phyloP scores from a whole-genome alignment of 805 yeast species.

The Cyberlindnera petersonii region DNA sequence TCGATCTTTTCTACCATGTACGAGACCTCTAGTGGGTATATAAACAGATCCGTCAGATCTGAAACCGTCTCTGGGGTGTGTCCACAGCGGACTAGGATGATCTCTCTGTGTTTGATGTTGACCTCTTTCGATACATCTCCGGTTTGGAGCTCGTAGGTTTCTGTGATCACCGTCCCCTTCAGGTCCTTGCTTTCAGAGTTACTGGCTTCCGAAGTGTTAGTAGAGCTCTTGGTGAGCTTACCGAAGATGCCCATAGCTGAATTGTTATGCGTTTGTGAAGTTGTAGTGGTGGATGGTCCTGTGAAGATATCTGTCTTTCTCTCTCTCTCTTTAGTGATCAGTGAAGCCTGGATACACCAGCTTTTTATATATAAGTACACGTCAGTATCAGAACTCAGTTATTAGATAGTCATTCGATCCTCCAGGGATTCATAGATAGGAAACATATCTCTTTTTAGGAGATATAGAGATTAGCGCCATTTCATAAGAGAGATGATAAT shows the following conservation, averaged over 20 bases:
- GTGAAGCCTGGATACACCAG: too few species aligned
- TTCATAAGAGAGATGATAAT: too few species aligned
- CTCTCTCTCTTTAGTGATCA: too few species aligned
- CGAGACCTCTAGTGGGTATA: conserved; percentile 21
- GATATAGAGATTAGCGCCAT: too few species aligned
- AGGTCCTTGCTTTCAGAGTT: conserved; percentile 3
- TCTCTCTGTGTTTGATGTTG: conserved; percentile 12
- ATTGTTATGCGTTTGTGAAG: background rate
- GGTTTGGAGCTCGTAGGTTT: conserved; percentile 7
- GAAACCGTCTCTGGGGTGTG: conserved; percentile 16
- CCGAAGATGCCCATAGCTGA: conserved; percentile 1
- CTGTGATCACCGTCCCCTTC: too few species aligned
- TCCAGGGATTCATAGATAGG: too few species aligned
- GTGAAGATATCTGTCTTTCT: background rate
- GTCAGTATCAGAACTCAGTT: too few species aligned
- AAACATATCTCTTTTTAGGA: too few species aligned
- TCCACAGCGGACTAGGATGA: conserved; percentile 12
- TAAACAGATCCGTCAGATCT: conserved; percentile 17
- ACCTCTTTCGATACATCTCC: conserved; percentile 11
- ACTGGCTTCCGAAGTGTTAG: conserved; percentile 2
- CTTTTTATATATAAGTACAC: too few species aligned
- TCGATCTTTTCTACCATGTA: conserved; percentile 35
- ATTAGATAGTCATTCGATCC: too few species aligned
- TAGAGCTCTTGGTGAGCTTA: conserved; percentile 8
- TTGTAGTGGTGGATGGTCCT: background rate